Base-by-base conservation (phyloP, 2,329 filamentous ascomycete species). In the Aschersonia sp. region DNA sequence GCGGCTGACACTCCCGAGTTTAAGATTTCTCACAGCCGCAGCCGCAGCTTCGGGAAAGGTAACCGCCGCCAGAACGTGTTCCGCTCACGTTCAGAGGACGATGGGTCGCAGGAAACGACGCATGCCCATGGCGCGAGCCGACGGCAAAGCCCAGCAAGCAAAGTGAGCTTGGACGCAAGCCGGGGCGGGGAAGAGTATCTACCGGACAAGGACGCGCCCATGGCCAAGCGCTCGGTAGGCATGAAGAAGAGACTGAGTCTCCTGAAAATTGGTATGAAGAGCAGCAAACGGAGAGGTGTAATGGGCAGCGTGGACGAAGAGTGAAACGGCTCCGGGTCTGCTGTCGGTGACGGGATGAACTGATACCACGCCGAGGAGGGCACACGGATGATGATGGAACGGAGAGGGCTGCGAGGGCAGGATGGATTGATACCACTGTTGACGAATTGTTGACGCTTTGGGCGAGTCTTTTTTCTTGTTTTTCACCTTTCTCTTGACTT, bases 181-280 rank as follows among this genome's bases (percentile, higher is more conserved):
- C 53, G 52, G 6, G 50, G 52, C 11, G 50, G 51, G 10, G 52
- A 55, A 10, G 56, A 57, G 22, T 52, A 58, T 8, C 55, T 59
- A 43, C 47, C 56, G 29, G 47, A 48, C 1, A 55, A 58, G 32
- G 60, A 58, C 42, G 69, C 64, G 39, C 58, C 62, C 8, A 45
- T 45, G 0, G 43, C 67, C 39, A 60, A 64, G 48, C 72, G 72
- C 57, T 75, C 76, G 46, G 77, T 76, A 37, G 83, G 80, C 49
- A 76, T 94, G 54, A 79, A 82, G 65, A 90, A 87, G 67, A 69
- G 87, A 58, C 71, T 94, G 54, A 92, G 85, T 61, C 70, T 88
- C 56, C 70, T 94, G 58, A 85, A 83, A 61, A 72, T 88, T 45
- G 81, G 83, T 32, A 82, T 80, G 61, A 87, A 84, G 66, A 69